Percentiles rank a stretch among this genome's conserved stretches.
phyloP scores from a whole-genome alignment of 805 yeast genomes.

The Lipomyces starkeyi region DNA sequence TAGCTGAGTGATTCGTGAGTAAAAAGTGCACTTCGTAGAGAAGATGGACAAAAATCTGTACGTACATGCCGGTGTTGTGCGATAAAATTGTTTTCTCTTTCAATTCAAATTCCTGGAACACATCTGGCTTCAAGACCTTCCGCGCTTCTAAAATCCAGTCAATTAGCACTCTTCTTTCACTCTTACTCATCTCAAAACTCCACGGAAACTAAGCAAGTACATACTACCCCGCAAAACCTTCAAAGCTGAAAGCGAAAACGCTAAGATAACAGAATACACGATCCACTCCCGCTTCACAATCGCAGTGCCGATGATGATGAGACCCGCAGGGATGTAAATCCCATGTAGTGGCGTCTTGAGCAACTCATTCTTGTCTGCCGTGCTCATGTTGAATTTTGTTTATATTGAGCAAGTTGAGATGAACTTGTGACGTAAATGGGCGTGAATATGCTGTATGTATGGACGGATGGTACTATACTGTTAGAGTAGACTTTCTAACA shows the following conservation, averaged over 20 bases:
- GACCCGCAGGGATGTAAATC: constrained; percentile 42
- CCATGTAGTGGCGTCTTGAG: constrained; percentile 46
- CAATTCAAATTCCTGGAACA: constrained; percentile 79
- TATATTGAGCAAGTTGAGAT: neutral
- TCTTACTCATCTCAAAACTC: neutral
- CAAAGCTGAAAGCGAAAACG: constrained; percentile 39
- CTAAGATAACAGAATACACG: constrained; percentile 37
- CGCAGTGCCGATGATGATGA: constrained; percentile 42
- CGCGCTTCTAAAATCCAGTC: constrained; percentile 24
- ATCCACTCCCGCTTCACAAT: constrained; percentile 42
- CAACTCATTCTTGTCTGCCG: constrained; percentile 23
- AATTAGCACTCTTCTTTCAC: neutral
- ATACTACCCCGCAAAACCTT: constrained; percentile 43
- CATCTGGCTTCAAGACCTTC: constrained; percentile 63
- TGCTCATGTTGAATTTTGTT: neutral
- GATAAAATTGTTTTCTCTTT: constrained; percentile 74
- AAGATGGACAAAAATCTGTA: neutral
- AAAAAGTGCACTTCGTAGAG: neutral
- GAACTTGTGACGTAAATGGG: neutral
- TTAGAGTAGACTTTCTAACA: neutral
- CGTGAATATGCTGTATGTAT: neutral
- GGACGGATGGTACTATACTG: neutral
- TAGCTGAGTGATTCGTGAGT: constrained; percentile 42
- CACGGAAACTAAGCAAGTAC: constrained; percentile 16
- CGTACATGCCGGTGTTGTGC: constrained; percentile 75